Evolutionary conservation across 768 basidiomycete species (phyloP), one percentile per base, ranked within the genome.

Genomic region (Suillus bovinus): DNA sequence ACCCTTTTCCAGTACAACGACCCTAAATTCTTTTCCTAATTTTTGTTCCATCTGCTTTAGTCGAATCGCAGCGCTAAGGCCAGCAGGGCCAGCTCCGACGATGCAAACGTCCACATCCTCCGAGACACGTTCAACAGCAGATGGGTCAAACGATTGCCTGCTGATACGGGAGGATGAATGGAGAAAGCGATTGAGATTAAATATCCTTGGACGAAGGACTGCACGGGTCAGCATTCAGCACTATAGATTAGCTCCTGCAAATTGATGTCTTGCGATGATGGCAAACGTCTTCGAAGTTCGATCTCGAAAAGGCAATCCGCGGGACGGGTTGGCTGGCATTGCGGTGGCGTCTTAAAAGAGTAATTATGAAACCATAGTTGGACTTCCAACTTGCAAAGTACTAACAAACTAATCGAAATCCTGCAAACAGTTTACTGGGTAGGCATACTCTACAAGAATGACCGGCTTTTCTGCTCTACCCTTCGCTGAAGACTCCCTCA

Each of bases 51-150:
- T 86, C 76, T 99, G 96, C 77, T 96, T 98, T 59, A 99, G 78
- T 6, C 94, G 84, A 63, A 99, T 99, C 5, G 95, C 96, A n/a
- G 96, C 95, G 65, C 89, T 90, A 64, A 99, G 83, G 7, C 97
- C 96, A 0, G 97, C 96, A 0, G 97, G 97, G 3, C 96, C 97
- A 3, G 84, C 96, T 11, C 96, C 96, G 61, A 97, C 95, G 70
- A 99, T 98, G 74, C 94, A 96, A 39, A 99, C 95, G 69, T 99
- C 96, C 39, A 96, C 95, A 49, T 94, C 86, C 70, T 99, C 97
- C 47, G 88, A 84, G n/a, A 86, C 86, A 14, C 95, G 85, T 65
- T 97, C 92, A 20, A 94, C 80, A n/a, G 73, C 76, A 17, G 75
- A 74, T 0, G 88, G 84, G 69, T 91, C 82, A 72, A 84, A 82